phyloP scores from a whole-genome alignment of 371 early-diverging fungal species.

The Mucor plumbeus region DNA sequence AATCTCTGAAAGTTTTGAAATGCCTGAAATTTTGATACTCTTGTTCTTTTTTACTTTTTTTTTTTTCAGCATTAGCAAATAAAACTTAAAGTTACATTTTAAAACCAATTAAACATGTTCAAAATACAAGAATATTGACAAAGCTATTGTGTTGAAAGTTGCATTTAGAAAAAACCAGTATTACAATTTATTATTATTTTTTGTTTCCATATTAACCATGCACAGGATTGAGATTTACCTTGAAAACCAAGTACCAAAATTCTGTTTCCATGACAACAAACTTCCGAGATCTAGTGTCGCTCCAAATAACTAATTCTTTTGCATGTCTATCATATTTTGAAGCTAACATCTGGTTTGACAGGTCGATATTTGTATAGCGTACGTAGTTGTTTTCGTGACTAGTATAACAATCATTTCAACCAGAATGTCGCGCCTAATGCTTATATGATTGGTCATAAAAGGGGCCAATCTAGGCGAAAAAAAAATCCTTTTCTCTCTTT shows the following conservation, averaged over 20 bases:
- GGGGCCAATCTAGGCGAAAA: neutral
- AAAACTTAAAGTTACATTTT: too few species aligned
- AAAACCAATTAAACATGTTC: too few species aligned
- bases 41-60: neutral
- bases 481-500: neutral
- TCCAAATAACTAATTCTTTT: neutral
- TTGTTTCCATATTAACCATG: neutral
- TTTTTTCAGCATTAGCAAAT: too few species aligned
- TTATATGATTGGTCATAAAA: neutral
- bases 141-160: too few species aligned
- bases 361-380: neutral
- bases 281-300: neutral
- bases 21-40: neutral
- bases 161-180: too few species aligned
- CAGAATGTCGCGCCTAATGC: neutral
- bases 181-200: neutral
- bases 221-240: neutral
- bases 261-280: neutral
- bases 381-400: neutral
- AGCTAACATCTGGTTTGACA: neutral
- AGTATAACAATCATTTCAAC: neutral
- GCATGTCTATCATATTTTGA: neutral
- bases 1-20: neutral
- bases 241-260: neutral
- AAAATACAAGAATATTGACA: too few species aligned